A percentile compares a stretch with the other conserved stretches of the same genome.
Evolutionary conservation across 805 yeast species (phyloP).

Genomic region (Candida nanaspora): DNA sequence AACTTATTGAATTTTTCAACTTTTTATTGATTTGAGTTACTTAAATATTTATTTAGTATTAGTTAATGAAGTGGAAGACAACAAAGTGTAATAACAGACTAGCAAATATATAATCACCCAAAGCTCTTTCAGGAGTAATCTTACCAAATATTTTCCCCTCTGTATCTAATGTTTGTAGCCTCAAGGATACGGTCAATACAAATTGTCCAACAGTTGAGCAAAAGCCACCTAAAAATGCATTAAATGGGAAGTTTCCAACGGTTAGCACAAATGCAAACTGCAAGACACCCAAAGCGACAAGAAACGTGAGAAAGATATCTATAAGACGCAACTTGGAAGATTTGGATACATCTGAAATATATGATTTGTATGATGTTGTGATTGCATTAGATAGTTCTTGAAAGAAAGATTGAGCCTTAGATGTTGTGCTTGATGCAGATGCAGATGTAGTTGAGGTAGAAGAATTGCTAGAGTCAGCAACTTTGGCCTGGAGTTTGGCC

Average conservation of each 20-base stretch:
- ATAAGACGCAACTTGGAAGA: slow-evolving; percentile 52
- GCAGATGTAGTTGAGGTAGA: background rate
- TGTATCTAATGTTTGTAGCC: slow-evolving; percentile 54
- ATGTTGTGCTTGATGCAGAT: slow-evolving; percentile 2
- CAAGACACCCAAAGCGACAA: slow-evolving; percentile 65
- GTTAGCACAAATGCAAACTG: slow-evolving; percentile 74
- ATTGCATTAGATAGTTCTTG: slow-evolving; percentile 26
- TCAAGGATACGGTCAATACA: slow-evolving; percentile 74
- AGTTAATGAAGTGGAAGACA: slow-evolving; percentile 86
- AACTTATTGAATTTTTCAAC: no score
- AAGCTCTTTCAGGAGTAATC: slow-evolving; percentile 43
- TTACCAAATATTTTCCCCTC: slow-evolving; percentile 15
- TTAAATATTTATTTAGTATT: no score
- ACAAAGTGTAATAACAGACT: slow-evolving; percentile 85
- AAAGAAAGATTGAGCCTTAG: slow-evolving; percentile 8
- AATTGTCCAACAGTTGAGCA: slow-evolving; percentile 91
- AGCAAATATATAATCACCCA: slow-evolving; percentile 85
- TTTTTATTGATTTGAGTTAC: no score
- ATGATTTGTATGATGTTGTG: slow-evolving; percentile 23
- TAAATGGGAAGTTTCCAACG: slow-evolving; percentile 91
- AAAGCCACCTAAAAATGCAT: slow-evolving; percentile 93
- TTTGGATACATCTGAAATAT: slow-evolving; percentile 20
- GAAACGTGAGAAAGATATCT: slow-evolving; percentile 68
- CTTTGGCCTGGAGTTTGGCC: slow-evolving; percentile 2
- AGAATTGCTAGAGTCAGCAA: background rate